Evolutionary conservation across 2,329 filamentous ascomycete genomes (phyloP), one percentile per base, ranked within the genome.

Genomic region (Beauveria sp.): DNA sequence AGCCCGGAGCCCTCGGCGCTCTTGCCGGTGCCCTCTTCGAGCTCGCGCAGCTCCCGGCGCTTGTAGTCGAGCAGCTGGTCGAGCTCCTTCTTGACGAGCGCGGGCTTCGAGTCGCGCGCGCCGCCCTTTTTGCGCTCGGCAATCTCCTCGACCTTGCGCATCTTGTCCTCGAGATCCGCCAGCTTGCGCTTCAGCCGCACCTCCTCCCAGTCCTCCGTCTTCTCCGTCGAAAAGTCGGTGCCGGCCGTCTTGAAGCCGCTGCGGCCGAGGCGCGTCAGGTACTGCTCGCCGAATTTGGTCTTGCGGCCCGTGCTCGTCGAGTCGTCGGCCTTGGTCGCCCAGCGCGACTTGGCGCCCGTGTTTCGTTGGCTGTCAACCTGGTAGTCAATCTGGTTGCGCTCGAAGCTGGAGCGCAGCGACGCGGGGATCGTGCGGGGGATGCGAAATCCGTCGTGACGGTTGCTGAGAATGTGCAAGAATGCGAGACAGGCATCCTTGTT

Each of bases 1-100:
- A 98, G 73, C 64, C 83, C 84, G 65, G 88, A 85, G 0, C 91
- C 92, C 8, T 83, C 84, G 70, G 87, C 86, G 57, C 79, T 85
- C 77, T 82, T 88, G 65, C 84, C 87, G 60, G 84, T 82, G 34
- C 89, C 90, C 65, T 86, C 83, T 75, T 95, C 88, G 74, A 92
- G 70, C 56, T 89, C 92, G 67, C 85, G 81, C 72, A 93, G 79
- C 78, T 88, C 88, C 71, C 86, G 86, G 73, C 91, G 82, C 84
- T 99, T 99, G 75, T 96, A 98, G 71, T 99, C 95, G 49, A 99
- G 80, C 74, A 99, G 76, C 77, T 96, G 91, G 75, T 98, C 91
- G 52, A 97, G 80, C 77, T 99, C 95, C 65, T 93, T 83, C 82
- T 97, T 98, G 62, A 98, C 91, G 46, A 99, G 81, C 43, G 92